These are phyloP conservation scores for Dryas drummondii DNA, from an alignment of 306 rosid species.

Conservation along the genomic window DNA sequence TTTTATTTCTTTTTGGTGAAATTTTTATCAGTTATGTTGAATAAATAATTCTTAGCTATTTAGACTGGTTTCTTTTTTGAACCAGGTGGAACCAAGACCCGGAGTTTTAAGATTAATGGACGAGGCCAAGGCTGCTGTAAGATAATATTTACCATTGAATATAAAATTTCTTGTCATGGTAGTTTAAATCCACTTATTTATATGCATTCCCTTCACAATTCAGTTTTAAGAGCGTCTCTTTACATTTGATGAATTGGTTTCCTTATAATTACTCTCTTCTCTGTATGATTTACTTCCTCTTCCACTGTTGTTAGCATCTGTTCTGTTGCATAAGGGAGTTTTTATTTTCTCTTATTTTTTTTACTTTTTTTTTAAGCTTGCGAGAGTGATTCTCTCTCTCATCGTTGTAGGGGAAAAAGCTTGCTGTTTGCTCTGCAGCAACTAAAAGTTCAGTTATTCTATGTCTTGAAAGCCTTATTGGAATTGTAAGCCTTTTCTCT, in stretches of 20 bases:
- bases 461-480: constrained; percentile 85
- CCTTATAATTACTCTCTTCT: background rate
- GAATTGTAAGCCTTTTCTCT: constrained; percentile 52
- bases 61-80: constrained; percentile 13
- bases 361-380: background rate
- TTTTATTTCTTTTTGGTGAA: background rate
- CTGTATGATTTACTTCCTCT: background rate
- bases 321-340: constrained; percentile 17
- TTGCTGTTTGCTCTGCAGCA: constrained; percentile 97
- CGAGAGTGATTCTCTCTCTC: constrained; percentile 9
- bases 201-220: constrained; percentile 20
- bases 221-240: constrained; percentile 6
- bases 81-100: constrained; percentile 88
- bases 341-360: too few species aligned
- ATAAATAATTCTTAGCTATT: constrained; percentile 6
- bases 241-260: constrained; percentile 13
- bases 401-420: constrained; percentile 66
- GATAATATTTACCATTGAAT: constrained; percentile 32
- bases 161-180: constrained; percentile 22
- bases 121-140: constrained; percentile 87
- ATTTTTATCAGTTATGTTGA: constrained; percentile 4
- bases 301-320: background rate
- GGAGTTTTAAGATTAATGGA: constrained; percentile 96
- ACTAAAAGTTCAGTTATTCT: constrained; percentile 93
- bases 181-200: background rate